Percentiles rank a stretch among this genome's conserved stretches.
Evolutionary conservation across 1,284 basidiomycete species (phyloP).

Genomic region (Pascua sp.): DNA sequence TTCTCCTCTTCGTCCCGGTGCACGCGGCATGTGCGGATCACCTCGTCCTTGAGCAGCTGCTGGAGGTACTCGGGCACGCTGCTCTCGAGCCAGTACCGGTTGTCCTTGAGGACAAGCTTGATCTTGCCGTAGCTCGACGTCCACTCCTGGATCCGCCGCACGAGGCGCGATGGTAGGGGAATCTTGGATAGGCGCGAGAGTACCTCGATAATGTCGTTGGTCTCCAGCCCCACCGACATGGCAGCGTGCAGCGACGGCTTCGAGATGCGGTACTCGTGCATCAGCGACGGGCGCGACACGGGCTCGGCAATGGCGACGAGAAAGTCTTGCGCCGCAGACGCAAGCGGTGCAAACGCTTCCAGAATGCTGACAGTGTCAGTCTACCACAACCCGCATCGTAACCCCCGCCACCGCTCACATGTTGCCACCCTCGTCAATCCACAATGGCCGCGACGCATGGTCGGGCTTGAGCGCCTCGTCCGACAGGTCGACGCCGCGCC

Average conservation of each 20-base stretch:
- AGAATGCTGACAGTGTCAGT: slow-evolving; percentile 58
- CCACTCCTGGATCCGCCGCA: slow-evolving; percentile 78
- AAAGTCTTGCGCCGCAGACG: slow-evolving; percentile 98
- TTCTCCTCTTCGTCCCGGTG: slow-evolving; percentile 24
- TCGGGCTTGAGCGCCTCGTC: slow-evolving; percentile 79
- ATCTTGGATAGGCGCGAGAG: slow-evolving; percentile 86
- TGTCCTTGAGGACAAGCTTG: slow-evolving; percentile 93
- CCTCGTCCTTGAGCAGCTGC: slow-evolving; percentile 73
- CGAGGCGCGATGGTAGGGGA: slow-evolving; percentile 79
- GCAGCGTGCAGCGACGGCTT: slow-evolving; percentile 97
- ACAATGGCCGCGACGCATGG: slow-evolving; percentile 83
- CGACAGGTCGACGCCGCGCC: slow-evolving; percentile 36
- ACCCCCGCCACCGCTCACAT: slow-evolving; percentile 52
- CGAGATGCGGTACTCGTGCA: slow-evolving; percentile 99
- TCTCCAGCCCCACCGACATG: slow-evolving; percentile 95
- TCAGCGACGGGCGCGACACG: slow-evolving; percentile 94
- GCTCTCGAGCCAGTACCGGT: slow-evolving; percentile 92
- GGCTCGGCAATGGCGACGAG: slow-evolving; percentile 97
- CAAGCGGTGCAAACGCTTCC: slow-evolving; percentile 93
- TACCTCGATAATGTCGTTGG: slow-evolving; percentile 97
- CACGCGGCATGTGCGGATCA: slow-evolving; percentile 56
- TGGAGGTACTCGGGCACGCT: slow-evolving; percentile 87
- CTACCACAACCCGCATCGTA: background rate
- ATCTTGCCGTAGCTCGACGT: slow-evolving; percentile 95
- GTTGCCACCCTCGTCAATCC: slow-evolving; percentile 91